A percentile compares a stretch with the other conserved stretches of the same genome.
phyloP scores from a whole-genome alignment of 768 basidiomycete genomes.

The Amanita muscaria region DNA sequence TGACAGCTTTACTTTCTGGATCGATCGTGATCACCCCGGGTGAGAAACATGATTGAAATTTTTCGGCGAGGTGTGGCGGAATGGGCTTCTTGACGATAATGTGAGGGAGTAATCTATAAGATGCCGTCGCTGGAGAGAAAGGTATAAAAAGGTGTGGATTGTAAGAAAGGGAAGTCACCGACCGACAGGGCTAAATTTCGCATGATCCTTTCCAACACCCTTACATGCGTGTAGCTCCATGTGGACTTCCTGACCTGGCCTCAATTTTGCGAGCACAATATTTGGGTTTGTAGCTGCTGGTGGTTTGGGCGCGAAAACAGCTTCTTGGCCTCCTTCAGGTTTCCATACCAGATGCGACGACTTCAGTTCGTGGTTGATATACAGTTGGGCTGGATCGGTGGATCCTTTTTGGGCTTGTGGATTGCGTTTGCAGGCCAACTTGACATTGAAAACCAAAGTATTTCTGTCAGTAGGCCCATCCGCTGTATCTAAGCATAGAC shows the following conservation, averaged over 20 bases:
- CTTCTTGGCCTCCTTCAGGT: slow-evolving; percentile 74
- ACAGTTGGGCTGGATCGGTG: slow-evolving; percentile 54
- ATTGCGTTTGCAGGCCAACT: slow-evolving; percentile 56
- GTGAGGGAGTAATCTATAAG: slow-evolving; percentile 86
- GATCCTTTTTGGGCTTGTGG: slow-evolving; percentile 43
- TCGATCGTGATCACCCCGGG: slow-evolving; percentile 67
- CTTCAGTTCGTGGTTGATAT: slow-evolving; percentile 59
- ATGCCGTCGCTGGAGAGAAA: slow-evolving; percentile 68
- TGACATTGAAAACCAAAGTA: slow-evolving; percentile 80
- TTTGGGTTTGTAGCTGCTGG: slow-evolving; percentile 69
- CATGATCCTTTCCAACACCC: slow-evolving; percentile 88
- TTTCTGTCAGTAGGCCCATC: slow-evolving; percentile 88
- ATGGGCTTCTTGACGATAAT: slow-evolving; percentile 73
- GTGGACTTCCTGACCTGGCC: slow-evolving; percentile 84
- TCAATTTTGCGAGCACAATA: slow-evolving; percentile 84
- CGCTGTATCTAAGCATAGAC: too few species aligned
- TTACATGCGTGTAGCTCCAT: slow-evolving; percentile 89
- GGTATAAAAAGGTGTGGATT: neutral
- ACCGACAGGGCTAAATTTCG: slow-evolving; percentile 96
- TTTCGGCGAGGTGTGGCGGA: slow-evolving; percentile 64
- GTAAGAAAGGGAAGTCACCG: slow-evolving; percentile 15
- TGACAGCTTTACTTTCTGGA: slow-evolving; percentile 46
- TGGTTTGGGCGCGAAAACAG: slow-evolving; percentile 41
- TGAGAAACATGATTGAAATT: slow-evolving; percentile 85
- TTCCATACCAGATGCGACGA: slow-evolving; percentile 67